A percentile compares a stretch with the other conserved stretches of the same genome.
phyloP scores from a whole-genome alignment of 495 filamentous ascomycete genomes.

The Apiosordaria backusii region DNA sequence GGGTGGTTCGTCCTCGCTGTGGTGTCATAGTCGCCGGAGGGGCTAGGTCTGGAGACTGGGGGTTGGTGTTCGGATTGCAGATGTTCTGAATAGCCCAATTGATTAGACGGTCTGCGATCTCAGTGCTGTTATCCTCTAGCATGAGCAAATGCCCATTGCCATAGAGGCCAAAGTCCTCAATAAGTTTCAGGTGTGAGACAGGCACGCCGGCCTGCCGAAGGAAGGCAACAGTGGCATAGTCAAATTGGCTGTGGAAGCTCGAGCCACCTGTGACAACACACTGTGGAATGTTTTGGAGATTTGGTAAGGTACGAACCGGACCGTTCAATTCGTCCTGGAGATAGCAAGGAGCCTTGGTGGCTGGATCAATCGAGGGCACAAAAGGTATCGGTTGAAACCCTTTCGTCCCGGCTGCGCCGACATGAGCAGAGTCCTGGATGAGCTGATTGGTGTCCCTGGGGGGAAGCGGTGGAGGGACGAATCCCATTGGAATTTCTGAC shows the following conservation, averaged over 20 bases:
- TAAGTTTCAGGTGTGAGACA: slow-evolving; percentile 35
- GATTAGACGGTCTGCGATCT: slow-evolving; percentile 41
- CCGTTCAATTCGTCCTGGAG: slow-evolving; percentile 13
- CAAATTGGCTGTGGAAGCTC: slow-evolving; percentile 55
- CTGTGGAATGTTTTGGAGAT: slow-evolving; percentile 46
- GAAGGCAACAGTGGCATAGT: slow-evolving; percentile 54
- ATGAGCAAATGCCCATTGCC: slow-evolving; percentile 61
- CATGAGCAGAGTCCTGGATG: neutral
- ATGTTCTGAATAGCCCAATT: neutral
- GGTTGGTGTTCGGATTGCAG: too few relatives aligned
- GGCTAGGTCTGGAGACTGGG: too few relatives aligned
- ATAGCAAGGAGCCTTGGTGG: slow-evolving; percentile 42
- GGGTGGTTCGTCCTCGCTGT: too few relatives aligned
- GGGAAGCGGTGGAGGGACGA: slow-evolving; percentile 1
- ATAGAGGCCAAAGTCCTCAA: slow-evolving; percentile 44
- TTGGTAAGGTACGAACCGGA: slow-evolving; percentile 41
- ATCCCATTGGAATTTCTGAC: neutral
- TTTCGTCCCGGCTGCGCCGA: too few relatives aligned
- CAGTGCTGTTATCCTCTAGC: slow-evolving; percentile 57
- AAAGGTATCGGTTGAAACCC: neutral
- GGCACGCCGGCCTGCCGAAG: slow-evolving; percentile 54
- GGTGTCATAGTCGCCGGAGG: too few relatives aligned
- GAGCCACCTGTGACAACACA: slow-evolving; percentile 51
- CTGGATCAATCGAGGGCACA: neutral
- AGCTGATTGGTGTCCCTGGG: neutral